phyloP scores from a whole-genome alignment of 2,329 filamentous ascomycete genomes.

The Talaromyces sp. region DNA sequence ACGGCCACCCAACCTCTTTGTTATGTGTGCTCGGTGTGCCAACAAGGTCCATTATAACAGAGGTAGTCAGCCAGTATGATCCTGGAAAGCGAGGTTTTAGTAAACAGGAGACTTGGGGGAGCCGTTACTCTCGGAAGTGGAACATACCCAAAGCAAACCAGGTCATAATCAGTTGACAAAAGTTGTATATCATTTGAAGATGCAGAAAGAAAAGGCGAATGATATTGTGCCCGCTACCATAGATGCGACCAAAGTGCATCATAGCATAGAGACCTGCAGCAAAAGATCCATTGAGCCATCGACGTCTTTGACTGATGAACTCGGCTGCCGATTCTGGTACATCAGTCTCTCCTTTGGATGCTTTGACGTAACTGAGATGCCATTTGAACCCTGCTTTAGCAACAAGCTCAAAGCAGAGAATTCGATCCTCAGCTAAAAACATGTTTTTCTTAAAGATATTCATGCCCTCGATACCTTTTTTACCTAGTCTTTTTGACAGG shows the following conservation, averaged over 20 bases:
- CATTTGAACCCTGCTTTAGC: conserved; percentile 98
- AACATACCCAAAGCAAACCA: conserved; percentile 70
- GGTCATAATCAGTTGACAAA: conserved; percentile 77
- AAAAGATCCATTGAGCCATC: conserved; percentile 99
- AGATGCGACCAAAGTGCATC: conserved; percentile 98
- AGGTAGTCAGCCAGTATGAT: conserved; percentile 97
- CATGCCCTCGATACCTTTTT: conserved; percentile 99
- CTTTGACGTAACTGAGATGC: conserved; percentile 98
- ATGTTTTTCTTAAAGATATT: conserved; percentile 99
- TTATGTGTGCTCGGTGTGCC: conserved; percentile 62
- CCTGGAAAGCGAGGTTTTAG: conserved; percentile 45
- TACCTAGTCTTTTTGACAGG: conserved; percentile 86
- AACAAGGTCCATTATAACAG: conserved; percentile 96
- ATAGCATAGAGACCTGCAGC: conserved; percentile 94
- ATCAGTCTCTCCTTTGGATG: conserved; percentile 97
- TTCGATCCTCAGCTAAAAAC: conserved; percentile 99
- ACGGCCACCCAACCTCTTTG: conserved; percentile 71
- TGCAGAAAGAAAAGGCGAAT: conserved; percentile 99
- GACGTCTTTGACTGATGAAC: conserved; percentile 95
- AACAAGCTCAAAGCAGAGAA: conserved; percentile 97
- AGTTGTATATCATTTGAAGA: conserved; percentile 93
- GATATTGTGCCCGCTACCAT: conserved; percentile 96
- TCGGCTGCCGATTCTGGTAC: conserved; percentile 95
- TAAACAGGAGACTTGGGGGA: background rate
- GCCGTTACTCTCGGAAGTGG: background rate